Percentiles rank a stretch among this genome's conserved stretches.
phyloP scores from a whole-genome alignment of 2,329 filamentous ascomycete genomes.

The Remersonia thermophila region DNA sequence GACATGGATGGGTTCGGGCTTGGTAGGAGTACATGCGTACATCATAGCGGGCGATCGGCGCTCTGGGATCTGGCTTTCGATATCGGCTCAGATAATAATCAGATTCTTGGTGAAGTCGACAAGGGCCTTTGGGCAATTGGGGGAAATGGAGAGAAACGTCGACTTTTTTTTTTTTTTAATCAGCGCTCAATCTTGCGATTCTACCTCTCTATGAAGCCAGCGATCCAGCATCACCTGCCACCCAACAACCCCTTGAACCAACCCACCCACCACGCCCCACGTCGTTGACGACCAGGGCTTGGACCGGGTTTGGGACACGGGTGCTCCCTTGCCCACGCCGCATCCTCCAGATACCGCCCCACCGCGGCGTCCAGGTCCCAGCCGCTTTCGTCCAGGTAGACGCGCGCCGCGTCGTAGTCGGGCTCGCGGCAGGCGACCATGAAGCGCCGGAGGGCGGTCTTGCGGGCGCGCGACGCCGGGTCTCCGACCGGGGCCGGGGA shows the following conservation, averaged over 20 bases:
- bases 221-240: too few relatives aligned
- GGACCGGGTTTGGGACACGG: too few relatives aligned
- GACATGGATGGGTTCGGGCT: background rate
- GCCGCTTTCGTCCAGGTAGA: constrained; percentile 59
- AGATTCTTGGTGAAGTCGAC: too few relatives aligned
- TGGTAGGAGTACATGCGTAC: background rate
- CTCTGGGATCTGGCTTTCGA: background rate
- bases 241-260: background rate
- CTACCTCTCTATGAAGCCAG: too few relatives aligned
- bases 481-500: constrained; percentile 60
- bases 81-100: background rate
- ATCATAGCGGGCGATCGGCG: constrained; percentile 5
- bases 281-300: background rate
- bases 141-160: too few relatives aligned
- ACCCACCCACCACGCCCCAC: background rate
- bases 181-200: too few relatives aligned
- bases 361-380: constrained; percentile 57
- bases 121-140: too few relatives aligned
- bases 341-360: constrained; percentile 54
- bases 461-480: constrained; percentile 61
- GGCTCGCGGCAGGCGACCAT: constrained; percentile 69
- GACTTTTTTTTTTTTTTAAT: too few relatives aligned
- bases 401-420: constrained; percentile 62
- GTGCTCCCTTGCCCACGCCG: constrained; percentile 61
- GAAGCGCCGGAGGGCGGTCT: constrained; percentile 59